These are phyloP conservation scores for Pleodorina starrii DNA, from an alignment of 139 green algal genomes.

Conservation along the genomic window DNA sequence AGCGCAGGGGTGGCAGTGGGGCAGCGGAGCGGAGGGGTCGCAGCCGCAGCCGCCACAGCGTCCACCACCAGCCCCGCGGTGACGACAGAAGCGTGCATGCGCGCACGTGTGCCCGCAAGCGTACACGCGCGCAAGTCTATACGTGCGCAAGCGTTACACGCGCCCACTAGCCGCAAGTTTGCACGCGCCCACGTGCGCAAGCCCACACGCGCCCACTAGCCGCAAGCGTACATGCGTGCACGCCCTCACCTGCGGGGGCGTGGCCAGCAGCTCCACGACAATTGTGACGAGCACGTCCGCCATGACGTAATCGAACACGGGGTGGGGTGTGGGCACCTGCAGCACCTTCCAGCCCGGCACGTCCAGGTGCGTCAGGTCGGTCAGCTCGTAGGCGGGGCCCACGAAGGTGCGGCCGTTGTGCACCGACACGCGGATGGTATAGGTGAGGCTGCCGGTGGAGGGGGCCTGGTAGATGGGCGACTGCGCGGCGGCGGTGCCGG, in stretches of 20 bases:
- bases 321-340: constrained; percentile 55
- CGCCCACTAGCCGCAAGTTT: too few relatives aligned
- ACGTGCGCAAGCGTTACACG: too few relatives aligned
- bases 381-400: constrained; percentile 54
- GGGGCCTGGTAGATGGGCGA: constrained; percentile 46
- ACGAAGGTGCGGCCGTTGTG: constrained; percentile 82
- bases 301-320: constrained; percentile 71
- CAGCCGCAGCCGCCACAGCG: neutral
- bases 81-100: too few relatives aligned
- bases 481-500: neutral
- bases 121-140: too few relatives aligned
- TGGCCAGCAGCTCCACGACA: constrained; percentile 74
- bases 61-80: too few relatives aligned
- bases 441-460: constrained; percentile 48
- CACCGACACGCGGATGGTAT: constrained; percentile 63
- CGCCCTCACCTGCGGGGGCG: constrained; percentile 55
- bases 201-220: too few relatives aligned
- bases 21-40: neutral
- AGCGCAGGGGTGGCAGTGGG: neutral
- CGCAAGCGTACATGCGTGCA: too few relatives aligned
- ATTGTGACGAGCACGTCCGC: constrained; percentile 68
- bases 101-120: too few relatives aligned
- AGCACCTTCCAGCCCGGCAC: constrained; percentile 65
- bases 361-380: constrained; percentile 54
- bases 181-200: too few relatives aligned